Conservation (phyloP, 2,329 filamentous ascomycete genomes). For the Penicillium glabrum region DNA sequence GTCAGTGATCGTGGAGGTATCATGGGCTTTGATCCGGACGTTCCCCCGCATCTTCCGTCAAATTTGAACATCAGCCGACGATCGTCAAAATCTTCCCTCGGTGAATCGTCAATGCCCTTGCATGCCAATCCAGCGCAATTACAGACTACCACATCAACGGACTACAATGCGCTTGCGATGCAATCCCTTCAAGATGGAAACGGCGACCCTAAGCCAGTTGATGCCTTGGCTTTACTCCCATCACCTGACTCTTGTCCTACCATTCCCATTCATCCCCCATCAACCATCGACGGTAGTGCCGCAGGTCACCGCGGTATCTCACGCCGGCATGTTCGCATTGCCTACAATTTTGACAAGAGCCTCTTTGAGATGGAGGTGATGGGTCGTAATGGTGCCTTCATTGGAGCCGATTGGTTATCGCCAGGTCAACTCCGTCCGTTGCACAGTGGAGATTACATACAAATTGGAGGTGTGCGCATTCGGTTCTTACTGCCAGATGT, state of each 20-base stretch:
- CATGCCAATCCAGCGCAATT: slow-evolving; percentile 40
- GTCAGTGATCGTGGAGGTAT: slow-evolving; percentile 59
- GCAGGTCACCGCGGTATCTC: slow-evolving; percentile 60
- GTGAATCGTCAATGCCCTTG: slow-evolving; percentile 34
- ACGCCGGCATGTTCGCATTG: slow-evolving; percentile 61
- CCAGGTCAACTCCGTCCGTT: slow-evolving; percentile 51
- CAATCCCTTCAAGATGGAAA: slow-evolving; percentile 40
- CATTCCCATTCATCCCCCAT: slow-evolving; percentile 61
- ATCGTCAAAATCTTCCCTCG: slow-evolving; percentile 52
- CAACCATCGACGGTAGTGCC: slow-evolving; percentile 45
- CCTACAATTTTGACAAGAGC: slow-evolving; percentile 58
- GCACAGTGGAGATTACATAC: slow-evolving; percentile 59
- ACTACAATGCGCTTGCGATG: slow-evolving; percentile 50
- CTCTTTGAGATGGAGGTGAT: slow-evolving; percentile 60
- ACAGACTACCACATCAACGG: slow-evolving; percentile 33
- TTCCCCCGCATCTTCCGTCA: slow-evolving; percentile 38
- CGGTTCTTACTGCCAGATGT: slow-evolving; percentile 57
- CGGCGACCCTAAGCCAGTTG: slow-evolving; percentile 43
- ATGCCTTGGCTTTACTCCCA: slow-evolving; percentile 49
- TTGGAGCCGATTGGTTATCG: slow-evolving; percentile 52
- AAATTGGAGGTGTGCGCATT: slow-evolving; percentile 59
- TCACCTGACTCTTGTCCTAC: slow-evolving; percentile 56
- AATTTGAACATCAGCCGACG: slow-evolving; percentile 44
- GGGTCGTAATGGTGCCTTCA: slow-evolving; percentile 59
- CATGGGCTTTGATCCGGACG: slow-evolving; percentile 49